Evolutionary conservation across 2,329 filamentous ascomycete species (phyloP), one percentile per base, ranked within the genome.

Genomic region (Knoxdaviesia proteae): DNA sequence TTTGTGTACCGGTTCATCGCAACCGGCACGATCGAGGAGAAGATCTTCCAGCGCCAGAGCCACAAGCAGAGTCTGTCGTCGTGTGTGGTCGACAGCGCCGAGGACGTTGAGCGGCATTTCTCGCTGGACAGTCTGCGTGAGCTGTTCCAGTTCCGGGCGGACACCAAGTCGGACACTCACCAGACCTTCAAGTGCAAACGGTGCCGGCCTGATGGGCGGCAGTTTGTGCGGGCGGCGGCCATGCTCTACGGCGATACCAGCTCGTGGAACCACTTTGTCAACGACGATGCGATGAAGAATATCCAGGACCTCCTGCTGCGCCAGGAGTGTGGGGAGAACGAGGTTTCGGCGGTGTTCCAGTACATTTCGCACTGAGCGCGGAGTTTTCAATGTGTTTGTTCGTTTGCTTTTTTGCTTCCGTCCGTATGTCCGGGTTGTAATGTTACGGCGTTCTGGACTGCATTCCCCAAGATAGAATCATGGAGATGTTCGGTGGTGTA

Each of bases 1-100:
- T 98, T 98, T 53, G 90, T 98, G 10, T 98, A 98, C 59, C 82
- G 90, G n/a, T 98, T 98, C 62, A 98, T 98, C 52, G 83, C 87
- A 0, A 96, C 92, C 0, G 90, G 90, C 4, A 94, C 87, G 0
- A 98, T 98, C 47, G 90, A 98, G 56, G 90, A 98, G 60, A 98
- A 98, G 63, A 94, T 98, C 51, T 98, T 98, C 63, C 90, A 98
- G 59, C 80, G 92, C 7, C 90, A 98, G 56, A 93, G 84, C 1
- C 92, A 98, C 66, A 98, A 98, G 61, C 90, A 98, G 60, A 92
- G 84, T 6, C 67, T 98, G 1, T 96, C 88, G 1, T 93, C 84
- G 0, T 94, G 87, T 52, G 90, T 98, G 5, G 90, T 98, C 6
- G 90, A 98, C 59, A 87, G 82, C 3, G 88, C 84, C 1, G 88